phyloP scores from a whole-genome alignment of 768 basidiomycete genomes.

The Daedaleopsis sinensis region DNA sequence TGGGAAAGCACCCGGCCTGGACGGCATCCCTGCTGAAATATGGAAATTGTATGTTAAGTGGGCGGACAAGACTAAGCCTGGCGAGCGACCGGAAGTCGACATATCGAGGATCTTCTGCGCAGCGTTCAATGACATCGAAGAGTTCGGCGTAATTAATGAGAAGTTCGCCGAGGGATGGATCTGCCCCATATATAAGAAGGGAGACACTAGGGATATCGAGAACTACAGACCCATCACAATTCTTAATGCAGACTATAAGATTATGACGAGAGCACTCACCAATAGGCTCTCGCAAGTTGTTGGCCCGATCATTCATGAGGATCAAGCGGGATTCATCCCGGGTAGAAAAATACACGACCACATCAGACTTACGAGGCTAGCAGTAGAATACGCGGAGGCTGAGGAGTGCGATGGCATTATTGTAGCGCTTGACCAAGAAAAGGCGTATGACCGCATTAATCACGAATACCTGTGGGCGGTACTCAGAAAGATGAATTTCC shows the following conservation, averaged over 20 bases:
- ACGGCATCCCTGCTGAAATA: not conserved
- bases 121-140: conserved; percentile 6
- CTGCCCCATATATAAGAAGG: conserved; percentile 48
- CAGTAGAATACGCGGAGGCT: conserved; percentile 14
- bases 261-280: conserved; percentile 29
- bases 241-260: conserved; percentile 37
- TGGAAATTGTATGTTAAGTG: not conserved
- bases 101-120: not conserved
- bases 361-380: conserved; percentile 26
- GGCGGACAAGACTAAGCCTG: not conserved
- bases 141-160: too few relatives aligned
- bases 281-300: conserved; percentile 22
- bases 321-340: conserved; percentile 44
- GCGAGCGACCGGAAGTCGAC: not conserved
- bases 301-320: conserved; percentile 28
- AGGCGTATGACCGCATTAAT: conserved; percentile 22
- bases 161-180: conserved; percentile 36
- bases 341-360: conserved; percentile 37
- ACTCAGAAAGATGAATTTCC: conserved; percentile 6
- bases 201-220: conserved; percentile 8
- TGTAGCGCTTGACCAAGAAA: conserved; percentile 20
- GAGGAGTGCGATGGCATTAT: conserved; percentile 12
- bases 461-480: conserved; percentile 18
- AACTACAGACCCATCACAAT: conserved; percentile 25
- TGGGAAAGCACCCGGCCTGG: not conserved